Conservation (phyloP, 1,284 basidiomycete species). For the Cutaneotrichosporon sp. region DNA sequence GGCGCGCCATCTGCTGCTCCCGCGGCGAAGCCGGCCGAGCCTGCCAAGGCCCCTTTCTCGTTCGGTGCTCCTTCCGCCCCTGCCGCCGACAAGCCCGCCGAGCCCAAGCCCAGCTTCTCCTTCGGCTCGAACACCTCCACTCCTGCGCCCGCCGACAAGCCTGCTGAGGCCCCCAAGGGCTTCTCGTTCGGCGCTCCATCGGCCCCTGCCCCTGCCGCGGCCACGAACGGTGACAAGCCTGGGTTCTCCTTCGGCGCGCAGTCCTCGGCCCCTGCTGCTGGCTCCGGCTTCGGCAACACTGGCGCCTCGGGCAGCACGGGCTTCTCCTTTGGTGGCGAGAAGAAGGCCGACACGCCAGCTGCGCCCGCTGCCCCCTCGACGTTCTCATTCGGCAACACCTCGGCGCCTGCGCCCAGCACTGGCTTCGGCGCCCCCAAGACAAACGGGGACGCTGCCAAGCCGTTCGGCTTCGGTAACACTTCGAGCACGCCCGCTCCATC, state of each 20-base stretch:
- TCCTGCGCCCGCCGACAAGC: slow-evolving; percentile 11
- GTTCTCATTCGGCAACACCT: slow-evolving; percentile 1
- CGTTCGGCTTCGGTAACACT: slow-evolving; percentile 8
- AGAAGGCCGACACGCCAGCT: neutral
- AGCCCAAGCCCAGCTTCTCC: slow-evolving; percentile 22
- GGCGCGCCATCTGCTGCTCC: slow-evolving; percentile 11
- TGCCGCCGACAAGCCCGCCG: slow-evolving; percentile 19
- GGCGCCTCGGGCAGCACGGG: neutral
- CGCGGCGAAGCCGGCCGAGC: slow-evolving; percentile 10
- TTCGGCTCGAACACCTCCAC: slow-evolving; percentile 12
- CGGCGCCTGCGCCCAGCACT: neutral
- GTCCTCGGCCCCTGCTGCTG: neutral
- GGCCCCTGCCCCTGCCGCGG: slow-evolving; percentile 6
- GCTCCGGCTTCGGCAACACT: neutral
- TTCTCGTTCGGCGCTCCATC: slow-evolving; percentile 6
- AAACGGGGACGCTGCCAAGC: slow-evolving; percentile 4
- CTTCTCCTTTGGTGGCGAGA: slow-evolving; percentile 1
- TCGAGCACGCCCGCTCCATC: slow-evolving; percentile 2
- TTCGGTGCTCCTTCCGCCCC: slow-evolving; percentile 14
- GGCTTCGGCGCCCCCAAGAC: slow-evolving; percentile 2
- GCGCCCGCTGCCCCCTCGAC: neutral
- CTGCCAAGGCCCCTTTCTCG: slow-evolving; percentile 6
- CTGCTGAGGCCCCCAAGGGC: slow-evolving; percentile 4
- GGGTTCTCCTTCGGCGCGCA: slow-evolving; percentile 7
- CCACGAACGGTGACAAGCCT: slow-evolving; percentile 7